A percentile compares a stretch with the other conserved stretches of the same genome.
Conservation (phyloP, 2,329 filamentous ascomycete species). For the Scedosporium apiospermum region DNA sequence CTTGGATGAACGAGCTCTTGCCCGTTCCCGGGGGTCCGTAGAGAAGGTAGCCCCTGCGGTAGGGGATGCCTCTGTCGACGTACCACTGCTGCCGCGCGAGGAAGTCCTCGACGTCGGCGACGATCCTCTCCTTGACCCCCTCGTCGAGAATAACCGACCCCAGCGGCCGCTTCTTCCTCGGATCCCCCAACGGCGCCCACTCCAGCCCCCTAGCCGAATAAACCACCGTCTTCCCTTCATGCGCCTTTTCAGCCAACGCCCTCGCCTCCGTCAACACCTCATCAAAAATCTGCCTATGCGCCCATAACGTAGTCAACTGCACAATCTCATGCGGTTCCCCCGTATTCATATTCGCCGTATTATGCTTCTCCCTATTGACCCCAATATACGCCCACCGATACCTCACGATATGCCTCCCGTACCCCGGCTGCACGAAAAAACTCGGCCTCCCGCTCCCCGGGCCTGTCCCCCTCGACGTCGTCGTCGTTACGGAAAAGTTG, state of each 20-base stretch:
- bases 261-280: constrained; percentile 84
- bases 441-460: constrained; percentile 56
- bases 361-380: constrained; percentile 78
- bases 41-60: constrained; percentile 78
- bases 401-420: constrained; percentile 78
- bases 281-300: constrained; percentile 81
- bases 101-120: constrained; percentile 76
- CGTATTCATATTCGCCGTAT: constrained; percentile 68
- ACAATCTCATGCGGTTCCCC: constrained; percentile 93
- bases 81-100: constrained; percentile 77
- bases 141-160: constrained; percentile 79
- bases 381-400: constrained; percentile 81
- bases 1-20: constrained; percentile 94
- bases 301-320: constrained; percentile 83
- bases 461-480: constrained; percentile 37
- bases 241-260: constrained; percentile 63
- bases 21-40: constrained; percentile 86
- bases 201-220: constrained; percentile 77
- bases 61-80: constrained; percentile 87
- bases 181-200: constrained; percentile 77
- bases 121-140: constrained; percentile 72
- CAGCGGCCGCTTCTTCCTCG: constrained; percentile 77
- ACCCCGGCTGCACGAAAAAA: constrained; percentile 85
- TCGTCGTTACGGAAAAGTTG: constrained; percentile 48
- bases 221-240: constrained; percentile 88